Base-by-base conservation (phyloP, 129 eudicot species). In the Helianthus tuberosus region DNA sequence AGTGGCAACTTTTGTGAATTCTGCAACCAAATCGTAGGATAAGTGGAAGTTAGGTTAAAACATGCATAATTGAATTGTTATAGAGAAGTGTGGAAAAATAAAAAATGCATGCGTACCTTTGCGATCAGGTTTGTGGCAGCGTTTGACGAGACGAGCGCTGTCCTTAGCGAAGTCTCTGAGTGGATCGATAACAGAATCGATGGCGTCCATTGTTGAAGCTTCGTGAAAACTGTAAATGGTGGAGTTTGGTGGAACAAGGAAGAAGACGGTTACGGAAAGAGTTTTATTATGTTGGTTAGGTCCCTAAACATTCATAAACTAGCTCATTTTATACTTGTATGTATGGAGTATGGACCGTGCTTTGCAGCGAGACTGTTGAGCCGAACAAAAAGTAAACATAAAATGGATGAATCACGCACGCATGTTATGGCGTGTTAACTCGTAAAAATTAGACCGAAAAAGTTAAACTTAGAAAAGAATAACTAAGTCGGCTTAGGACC, bases 71-170 rank as follows among this genome's bases (percentile, higher is more conserved):
- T 12, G 32, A n/a, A n/a, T 20, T 20, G 23, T 39, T 39, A 39
- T 6, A 8, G 1, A 39, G 8, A 39, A 39, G 7, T 39, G 46
- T 39, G 8, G 46, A 39, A 39, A 39, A 20, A 20, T 39, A 9
- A 39, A 39, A 39, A 20, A 20, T 39, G 46, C 46, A 39, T 39
- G 29, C 32, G 4, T 71, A 92, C 98, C 98, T 85, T 92, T 92
- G 68, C 94, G 91, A 87, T 89, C 98, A 27, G 98, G 96, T 67
- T 89, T 92, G 88, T 92, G 98, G 81, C 98, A 92, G 11, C 98
- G 77, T 64, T 92, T 92, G 71, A 89, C 96, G 15, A 92, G 90
- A 66, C 98, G 96, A 69, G 80, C 79, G 79, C 96, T 92, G 79
- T 92, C 96, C 75, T 87, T 92, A 36, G 98, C 83, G 83, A 92